Percentiles rank a stretch among this genome's conserved stretches.
Conservation (phyloP, 1,284 basidiomycete species). For the Meripilus lineatus region DNA sequence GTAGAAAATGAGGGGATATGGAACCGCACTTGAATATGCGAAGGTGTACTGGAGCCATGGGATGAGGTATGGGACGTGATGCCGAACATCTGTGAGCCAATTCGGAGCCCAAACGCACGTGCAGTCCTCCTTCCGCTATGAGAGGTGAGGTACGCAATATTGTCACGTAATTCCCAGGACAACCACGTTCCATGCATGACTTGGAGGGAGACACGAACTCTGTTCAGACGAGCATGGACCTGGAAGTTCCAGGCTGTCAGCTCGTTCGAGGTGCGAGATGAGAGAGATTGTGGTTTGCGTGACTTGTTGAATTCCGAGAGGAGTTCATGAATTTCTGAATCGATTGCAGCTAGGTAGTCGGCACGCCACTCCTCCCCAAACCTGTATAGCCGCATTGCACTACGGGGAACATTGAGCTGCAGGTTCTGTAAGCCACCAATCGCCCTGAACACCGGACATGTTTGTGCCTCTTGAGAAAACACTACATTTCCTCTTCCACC, state of each 20-base stretch:
- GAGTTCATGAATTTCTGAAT: slow-evolving; percentile 59
- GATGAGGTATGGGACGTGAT: slow-evolving; percentile 49
- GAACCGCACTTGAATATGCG: slow-evolving; percentile 50
- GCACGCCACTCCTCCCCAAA: slow-evolving; percentile 77
- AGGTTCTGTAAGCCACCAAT: slow-evolving; percentile 30
- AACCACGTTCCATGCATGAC: slow-evolving; percentile 85
- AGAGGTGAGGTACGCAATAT: slow-evolving; percentile 42
- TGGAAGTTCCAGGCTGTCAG: slow-evolving; percentile 33
- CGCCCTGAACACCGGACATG: slow-evolving; percentile 38
- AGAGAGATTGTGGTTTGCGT: slow-evolving; percentile 15
- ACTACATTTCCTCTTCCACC: slow-evolving; percentile 42
- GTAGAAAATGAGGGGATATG: slow-evolving; percentile 60
- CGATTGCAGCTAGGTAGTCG: slow-evolving; percentile 69
- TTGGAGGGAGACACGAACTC: slow-evolving; percentile 57
- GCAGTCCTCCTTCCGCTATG: slow-evolving; percentile 29
- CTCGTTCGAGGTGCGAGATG: slow-evolving; percentile 21
- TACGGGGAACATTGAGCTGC: slow-evolving; percentile 65
- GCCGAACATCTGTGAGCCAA: slow-evolving; percentile 58
- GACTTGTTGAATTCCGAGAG: slow-evolving; percentile 54
- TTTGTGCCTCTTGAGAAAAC: slow-evolving; percentile 38
- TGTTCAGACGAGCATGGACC: slow-evolving; percentile 45
- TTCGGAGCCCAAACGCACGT: slow-evolving; percentile 57
- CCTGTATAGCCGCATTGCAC: slow-evolving; percentile 69
- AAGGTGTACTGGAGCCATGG: slow-evolving; percentile 30
- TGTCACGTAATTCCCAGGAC: slow-evolving; percentile 59